Evolutionary conservation across 331 rosid genomes (phyloP).

Genomic region (Cydonia oblonga): DNA sequence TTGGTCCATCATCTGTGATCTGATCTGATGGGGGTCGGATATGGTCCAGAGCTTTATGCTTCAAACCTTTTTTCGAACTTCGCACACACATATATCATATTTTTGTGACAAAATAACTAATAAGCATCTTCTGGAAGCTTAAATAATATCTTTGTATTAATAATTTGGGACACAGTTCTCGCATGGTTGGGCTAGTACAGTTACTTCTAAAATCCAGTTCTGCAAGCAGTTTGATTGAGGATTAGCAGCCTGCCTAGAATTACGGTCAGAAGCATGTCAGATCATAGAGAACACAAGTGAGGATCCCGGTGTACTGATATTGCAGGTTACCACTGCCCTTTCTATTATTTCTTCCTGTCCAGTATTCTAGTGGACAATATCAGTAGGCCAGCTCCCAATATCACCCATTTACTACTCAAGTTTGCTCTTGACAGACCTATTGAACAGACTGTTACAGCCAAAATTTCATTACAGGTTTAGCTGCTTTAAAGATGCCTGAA

Average conservation of each 20-base stretch:
- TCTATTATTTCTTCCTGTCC: background rate
- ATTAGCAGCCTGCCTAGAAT: constrained; percentile 98
- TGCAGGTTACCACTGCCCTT: constrained; percentile 52
- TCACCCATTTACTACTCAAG: constrained; percentile 73
- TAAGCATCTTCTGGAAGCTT: background rate
- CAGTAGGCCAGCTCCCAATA: constrained; percentile 87
- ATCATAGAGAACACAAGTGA: constrained; percentile 51
- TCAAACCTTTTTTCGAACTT: background rate
- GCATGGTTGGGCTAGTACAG: constrained; percentile 87
- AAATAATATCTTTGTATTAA: constrained; percentile 1
- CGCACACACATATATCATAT: background rate
- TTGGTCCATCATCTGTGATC: constrained; percentile 5
- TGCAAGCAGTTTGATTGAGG: constrained; percentile 72
- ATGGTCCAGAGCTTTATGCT: background rate
- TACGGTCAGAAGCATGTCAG: constrained; percentile 68
- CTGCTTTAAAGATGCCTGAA: constrained; percentile 4
- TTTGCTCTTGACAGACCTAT: constrained; percentile 74
- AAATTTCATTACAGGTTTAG: constrained; percentile 87
- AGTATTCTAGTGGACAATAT: constrained; percentile 66
- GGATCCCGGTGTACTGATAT: constrained; percentile 86
- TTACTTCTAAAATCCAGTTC: constrained; percentile 70
- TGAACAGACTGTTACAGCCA: constrained; percentile 81
- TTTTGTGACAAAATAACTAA: background rate
- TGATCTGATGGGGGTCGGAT: background rate
- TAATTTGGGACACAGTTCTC: constrained; percentile 57